Evolutionary conservation across 148 eudicot species (phyloP).

Genomic region (Dysphania ambrosioides): DNA sequence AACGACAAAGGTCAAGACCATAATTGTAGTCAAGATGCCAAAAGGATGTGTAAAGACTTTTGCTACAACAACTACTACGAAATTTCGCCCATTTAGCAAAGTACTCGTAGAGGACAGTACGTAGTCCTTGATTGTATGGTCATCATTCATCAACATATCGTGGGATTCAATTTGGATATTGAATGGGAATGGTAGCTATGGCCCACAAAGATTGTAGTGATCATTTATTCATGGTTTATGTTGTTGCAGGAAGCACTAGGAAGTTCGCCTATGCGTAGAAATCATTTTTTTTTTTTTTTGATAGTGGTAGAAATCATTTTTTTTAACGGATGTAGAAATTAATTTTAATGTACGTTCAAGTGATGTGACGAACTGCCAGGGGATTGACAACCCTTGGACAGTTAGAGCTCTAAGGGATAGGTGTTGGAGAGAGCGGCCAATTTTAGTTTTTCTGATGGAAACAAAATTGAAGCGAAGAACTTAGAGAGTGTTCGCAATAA

Average conservation of each 20-base stretch:
- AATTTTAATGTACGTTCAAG: background rate
- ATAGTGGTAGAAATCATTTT: too few relatives aligned
- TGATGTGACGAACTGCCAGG: too few relatives aligned
- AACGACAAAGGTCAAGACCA: slow-evolving; percentile 3
- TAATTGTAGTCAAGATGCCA: slow-evolving; percentile 1
- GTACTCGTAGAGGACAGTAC: too few relatives aligned
- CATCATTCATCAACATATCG: background rate
- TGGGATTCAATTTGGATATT: background rate
- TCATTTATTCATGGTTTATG: slow-evolving; percentile 4
- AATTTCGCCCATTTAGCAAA: background rate
- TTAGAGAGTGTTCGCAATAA: too few relatives aligned
- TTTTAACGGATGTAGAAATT: too few relatives aligned
- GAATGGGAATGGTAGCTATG: background rate
- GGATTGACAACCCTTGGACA: too few relatives aligned
- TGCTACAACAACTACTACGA: slow-evolving; percentile 4
- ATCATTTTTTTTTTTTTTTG: too few relatives aligned
- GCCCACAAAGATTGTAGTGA: slow-evolving; percentile 20
- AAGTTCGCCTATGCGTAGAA: background rate
- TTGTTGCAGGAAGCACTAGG: background rate
- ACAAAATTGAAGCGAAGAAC: too few relatives aligned
- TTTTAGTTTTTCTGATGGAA: too few relatives aligned
- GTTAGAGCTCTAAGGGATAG: too few relatives aligned
- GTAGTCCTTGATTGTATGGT: background rate
- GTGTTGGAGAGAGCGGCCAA: too few relatives aligned
- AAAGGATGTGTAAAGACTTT: background rate